A percentile compares a stretch with the other conserved stretches of the same genome.
Evolutionary conservation across 768 basidiomycete genomes (phyloP).

Genomic region (Agrocybe pediades): DNA sequence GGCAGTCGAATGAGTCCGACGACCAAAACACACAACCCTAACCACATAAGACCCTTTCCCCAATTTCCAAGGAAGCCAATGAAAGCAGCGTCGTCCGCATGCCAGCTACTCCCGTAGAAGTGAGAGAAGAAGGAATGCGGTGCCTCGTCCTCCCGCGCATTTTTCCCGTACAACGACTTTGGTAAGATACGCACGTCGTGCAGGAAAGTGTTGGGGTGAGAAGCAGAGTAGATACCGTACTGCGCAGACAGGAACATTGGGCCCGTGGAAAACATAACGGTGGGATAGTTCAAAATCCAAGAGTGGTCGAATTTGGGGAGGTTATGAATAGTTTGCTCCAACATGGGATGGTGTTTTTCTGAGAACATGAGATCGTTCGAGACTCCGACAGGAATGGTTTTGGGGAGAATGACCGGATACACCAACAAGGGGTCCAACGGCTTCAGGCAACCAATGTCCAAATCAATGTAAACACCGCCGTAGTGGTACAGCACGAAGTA

Average conservation of each 20-base stretch:
- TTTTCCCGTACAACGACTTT: slow-evolving; percentile 98
- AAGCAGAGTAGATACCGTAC: slow-evolving; percentile 82
- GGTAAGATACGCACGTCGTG: slow-evolving; percentile 87
- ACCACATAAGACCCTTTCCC: slow-evolving; percentile 88
- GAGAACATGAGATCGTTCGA: slow-evolving; percentile 98
- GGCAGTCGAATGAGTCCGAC: slow-evolving; percentile 66
- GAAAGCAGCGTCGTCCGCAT: slow-evolving; percentile 97
- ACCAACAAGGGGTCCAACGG: slow-evolving; percentile 84
- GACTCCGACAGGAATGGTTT: slow-evolving; percentile 95
- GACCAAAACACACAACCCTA: slow-evolving; percentile 74
- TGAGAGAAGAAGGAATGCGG: slow-evolving; percentile 96
- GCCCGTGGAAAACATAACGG: slow-evolving; percentile 99
- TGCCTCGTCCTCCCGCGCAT: slow-evolving; percentile 78
- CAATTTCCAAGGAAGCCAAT: slow-evolving; percentile 88
- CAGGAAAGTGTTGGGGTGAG: slow-evolving; percentile 64
- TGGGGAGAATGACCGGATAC: slow-evolving; percentile 88
- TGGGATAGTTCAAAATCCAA: slow-evolving; percentile 96
- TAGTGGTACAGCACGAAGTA: slow-evolving; percentile 97
- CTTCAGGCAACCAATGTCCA: slow-evolving; percentile 92
- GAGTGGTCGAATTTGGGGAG: slow-evolving; percentile 89
- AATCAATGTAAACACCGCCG: slow-evolving; percentile 94
- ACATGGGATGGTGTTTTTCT: slow-evolving; percentile 81
- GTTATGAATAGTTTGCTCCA: slow-evolving; percentile 92
- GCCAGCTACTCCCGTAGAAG: slow-evolving; percentile 98
- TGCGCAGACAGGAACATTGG: slow-evolving; percentile 98